These are phyloP conservation scores for Breviolum minutum DNA, from an alignment of 73 alveolate species.

Conservation along the genomic window DNA sequence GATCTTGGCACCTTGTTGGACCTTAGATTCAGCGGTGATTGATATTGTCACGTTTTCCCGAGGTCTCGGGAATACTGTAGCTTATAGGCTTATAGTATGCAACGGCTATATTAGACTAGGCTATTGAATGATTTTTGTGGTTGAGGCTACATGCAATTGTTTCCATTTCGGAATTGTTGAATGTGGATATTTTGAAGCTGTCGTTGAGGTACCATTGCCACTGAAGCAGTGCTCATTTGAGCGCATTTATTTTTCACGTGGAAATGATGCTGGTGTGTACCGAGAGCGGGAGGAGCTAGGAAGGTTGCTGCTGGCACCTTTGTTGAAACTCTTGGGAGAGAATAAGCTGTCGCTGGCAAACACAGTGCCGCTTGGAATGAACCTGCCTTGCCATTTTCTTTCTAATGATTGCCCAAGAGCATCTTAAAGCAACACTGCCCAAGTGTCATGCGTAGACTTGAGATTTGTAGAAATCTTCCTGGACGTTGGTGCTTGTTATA, in stretches of 20 bases:
- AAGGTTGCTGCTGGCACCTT: conserved; percentile 52
- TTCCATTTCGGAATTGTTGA: neutral
- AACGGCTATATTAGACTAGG: neutral
- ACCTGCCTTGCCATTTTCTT: neutral
- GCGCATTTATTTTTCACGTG: conserved; percentile 95
- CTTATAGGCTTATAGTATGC: neutral
- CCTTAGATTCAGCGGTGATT: neutral
- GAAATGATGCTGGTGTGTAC: conserved; percentile 80
- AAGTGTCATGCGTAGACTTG: neutral
- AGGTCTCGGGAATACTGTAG: too few species aligned
- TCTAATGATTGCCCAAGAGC: neutral
- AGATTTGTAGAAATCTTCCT: neutral
- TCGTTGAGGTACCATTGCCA: conserved; percentile 20
- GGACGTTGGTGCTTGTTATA: neutral
- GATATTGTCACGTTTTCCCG: neutral
- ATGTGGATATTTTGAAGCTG: neutral
- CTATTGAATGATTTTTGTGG: too few species aligned
- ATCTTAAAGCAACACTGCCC: too few species aligned
- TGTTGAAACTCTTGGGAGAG: conserved; percentile 37
- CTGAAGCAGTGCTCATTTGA: conserved; percentile 91
- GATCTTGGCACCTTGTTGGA: conserved; percentile 16
- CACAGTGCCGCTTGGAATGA: conserved; percentile 47
- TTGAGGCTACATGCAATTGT: neutral
- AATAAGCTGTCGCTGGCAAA: conserved; percentile 32
- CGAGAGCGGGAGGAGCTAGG: conserved; percentile 75